Evolutionary conservation across 805 yeast species (phyloP).

Genomic region (Barnettozyma wickerhamii): DNA sequence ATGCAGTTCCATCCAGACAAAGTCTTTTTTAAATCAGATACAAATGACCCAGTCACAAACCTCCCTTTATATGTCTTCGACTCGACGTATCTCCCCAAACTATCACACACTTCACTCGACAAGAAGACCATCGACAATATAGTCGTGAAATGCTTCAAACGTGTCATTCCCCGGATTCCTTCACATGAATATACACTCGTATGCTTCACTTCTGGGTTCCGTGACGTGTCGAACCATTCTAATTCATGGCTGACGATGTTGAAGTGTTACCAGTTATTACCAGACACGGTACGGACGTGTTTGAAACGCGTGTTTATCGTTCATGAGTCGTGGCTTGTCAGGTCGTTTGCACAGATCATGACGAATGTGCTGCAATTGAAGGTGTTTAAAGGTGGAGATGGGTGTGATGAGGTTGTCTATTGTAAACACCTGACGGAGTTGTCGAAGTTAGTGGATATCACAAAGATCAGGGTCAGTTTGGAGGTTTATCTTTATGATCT

Average conservation of each 20-base stretch:
- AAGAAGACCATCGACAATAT: constrained; percentile 33
- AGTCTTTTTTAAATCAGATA: constrained; percentile 54
- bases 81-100: constrained; percentile 70
- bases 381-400: constrained; percentile 27
- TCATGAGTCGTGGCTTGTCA: constrained; percentile 87
- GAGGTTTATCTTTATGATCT: constrained; percentile 65
- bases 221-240: constrained; percentile 34
- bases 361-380: constrained; percentile 56
- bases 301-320: constrained; percentile 68
- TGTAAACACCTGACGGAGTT: constrained; percentile 33
- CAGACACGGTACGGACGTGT: constrained; percentile 48
- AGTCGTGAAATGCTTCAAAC: constrained; percentile 51
- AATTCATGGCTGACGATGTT: constrained; percentile 68
- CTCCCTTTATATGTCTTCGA: constrained; percentile 81
- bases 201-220: constrained; percentile 81
- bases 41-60: constrained; percentile 60
- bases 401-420: constrained; percentile 25
- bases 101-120: constrained; percentile 36
- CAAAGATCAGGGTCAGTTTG: constrained; percentile 69
- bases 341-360: constrained; percentile 69
- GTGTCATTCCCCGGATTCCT: constrained; percentile 56
- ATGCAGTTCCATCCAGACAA: constrained; percentile 30
- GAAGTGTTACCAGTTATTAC: constrained; percentile 52
- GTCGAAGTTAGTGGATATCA: constrained; percentile 55
- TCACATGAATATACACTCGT: constrained; percentile 58